Percentiles rank a stretch among this genome's conserved stretches.
These are phyloP conservation scores for Ophiostoma sp. DNA, from an alignment of 2,329 filamentous ascomycete species.

Conservation along the genomic window DNA sequence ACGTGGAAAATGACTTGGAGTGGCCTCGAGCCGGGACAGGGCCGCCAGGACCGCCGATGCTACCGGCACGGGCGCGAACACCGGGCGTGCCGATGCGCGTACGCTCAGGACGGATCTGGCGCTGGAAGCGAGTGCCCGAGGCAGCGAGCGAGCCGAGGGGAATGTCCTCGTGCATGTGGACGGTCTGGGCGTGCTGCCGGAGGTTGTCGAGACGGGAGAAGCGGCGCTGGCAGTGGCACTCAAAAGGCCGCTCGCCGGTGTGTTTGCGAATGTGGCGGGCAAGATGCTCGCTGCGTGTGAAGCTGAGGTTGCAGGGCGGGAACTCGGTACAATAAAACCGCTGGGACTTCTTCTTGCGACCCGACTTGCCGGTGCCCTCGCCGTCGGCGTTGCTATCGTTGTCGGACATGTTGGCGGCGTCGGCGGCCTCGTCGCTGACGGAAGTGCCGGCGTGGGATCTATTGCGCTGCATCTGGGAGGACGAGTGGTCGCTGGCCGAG, in stretches of 20 bases:
- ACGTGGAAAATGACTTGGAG: conserved; percentile 80
- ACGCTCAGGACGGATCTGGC: conserved; percentile 85
- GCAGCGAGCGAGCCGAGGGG: conserved; percentile 90
- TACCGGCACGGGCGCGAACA: conserved; percentile 72
- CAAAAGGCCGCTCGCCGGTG: conserved; percentile 93
- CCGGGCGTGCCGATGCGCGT: conserved; percentile 68
- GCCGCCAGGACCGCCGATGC: conserved; percentile 66
- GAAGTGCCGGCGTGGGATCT: conserved; percentile 63
- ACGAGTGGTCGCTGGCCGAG: conserved; percentile 43
- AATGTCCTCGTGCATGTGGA: conserved; percentile 97
- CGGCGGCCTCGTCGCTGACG: conserved; percentile 75
- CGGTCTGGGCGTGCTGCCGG: conserved; percentile 93
- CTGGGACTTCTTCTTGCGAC: conserved; percentile 95
- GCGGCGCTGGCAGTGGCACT: conserved; percentile 89
- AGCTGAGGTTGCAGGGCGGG: conserved; percentile 89
- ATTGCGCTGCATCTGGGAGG: conserved; percentile 46
- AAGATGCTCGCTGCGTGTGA: conserved; percentile 92
- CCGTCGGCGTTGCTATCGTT: conserved; percentile 43
- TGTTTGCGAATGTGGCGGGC: conserved; percentile 96
- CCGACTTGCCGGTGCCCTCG: conserved; percentile 61
- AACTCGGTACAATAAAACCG: conserved; percentile 96
- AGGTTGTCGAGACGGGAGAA: conserved; percentile 96
- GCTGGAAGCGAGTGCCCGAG: conserved; percentile 86
- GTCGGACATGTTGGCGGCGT: conserved; percentile 39
- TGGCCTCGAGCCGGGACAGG: conserved; percentile 65